phyloP scores from a whole-genome alignment of 2,329 filamentous ascomycete genomes.

The Talaromyces marneffei region DNA sequence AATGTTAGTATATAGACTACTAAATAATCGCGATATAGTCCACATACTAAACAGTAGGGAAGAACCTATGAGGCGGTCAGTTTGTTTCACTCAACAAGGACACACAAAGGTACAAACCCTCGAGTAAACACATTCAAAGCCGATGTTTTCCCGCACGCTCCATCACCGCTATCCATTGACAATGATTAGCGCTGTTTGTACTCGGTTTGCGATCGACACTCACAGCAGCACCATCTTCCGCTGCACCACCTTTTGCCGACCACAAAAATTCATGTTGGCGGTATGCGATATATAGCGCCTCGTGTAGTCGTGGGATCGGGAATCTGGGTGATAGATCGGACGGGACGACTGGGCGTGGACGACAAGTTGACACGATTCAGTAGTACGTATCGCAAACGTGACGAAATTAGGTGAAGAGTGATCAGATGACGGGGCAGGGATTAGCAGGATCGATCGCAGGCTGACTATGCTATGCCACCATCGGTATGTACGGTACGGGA shows the following conservation, averaged over 20 bases:
- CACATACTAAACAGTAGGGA: conserved; percentile 82
- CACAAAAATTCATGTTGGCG: conserved; percentile 52
- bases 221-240: conserved; percentile 93
- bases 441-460: not conserved
- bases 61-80: conserved; percentile 58
- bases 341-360: not conserved
- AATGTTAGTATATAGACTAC: not conserved
- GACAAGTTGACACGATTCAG: not conserved
- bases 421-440: not conserved
- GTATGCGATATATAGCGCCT: not conserved
- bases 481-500: conserved; percentile 5
- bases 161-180: conserved; percentile 64
- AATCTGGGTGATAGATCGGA: not conserved
- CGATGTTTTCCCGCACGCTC: conserved; percentile 95
- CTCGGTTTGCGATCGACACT: conserved; percentile 11
- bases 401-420: not conserved
- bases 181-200: not conserved
- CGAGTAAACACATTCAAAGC: conserved; percentile 96
- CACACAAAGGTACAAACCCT: conserved; percentile 57
- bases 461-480: not conserved
- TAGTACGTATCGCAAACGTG: not conserved
- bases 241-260: conserved; percentile 78
- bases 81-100: not conserved
- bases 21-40: not conserved
- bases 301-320: not conserved